phyloP scores from a whole-genome alignment of 2,329 filamentous ascomycete species.

The Sordariomycetes sp. region DNA sequence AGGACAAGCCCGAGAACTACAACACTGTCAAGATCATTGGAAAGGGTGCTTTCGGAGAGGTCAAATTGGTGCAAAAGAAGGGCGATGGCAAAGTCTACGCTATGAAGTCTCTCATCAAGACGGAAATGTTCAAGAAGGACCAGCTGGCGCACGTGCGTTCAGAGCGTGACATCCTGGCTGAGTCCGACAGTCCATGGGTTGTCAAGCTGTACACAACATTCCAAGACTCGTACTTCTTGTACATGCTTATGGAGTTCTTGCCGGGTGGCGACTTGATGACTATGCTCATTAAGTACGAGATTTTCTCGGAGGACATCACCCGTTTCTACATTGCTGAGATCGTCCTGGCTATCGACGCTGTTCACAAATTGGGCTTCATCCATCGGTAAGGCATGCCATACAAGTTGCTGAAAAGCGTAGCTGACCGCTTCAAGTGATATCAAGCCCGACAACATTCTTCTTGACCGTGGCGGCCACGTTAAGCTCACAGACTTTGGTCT shows the following conservation, averaged over 20 bases:
- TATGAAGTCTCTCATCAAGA: conserved; percentile 96
- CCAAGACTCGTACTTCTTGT: conserved; percentile 91
- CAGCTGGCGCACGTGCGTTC: conserved; percentile 95
- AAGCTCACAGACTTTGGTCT: conserved; percentile 98
- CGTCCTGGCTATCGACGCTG: conserved; percentile 94
- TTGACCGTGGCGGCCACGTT: conserved; percentile 92
- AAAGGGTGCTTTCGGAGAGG: conserved; percentile 97
- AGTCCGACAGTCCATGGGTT: conserved; percentile 99
- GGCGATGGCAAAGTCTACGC: conserved; percentile 95
- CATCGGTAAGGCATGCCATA: conserved; percentile 62
- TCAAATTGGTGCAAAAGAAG: conserved; percentile 95
- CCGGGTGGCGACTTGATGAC: conserved; percentile 98
- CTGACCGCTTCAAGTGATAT: conserved; percentile 60
- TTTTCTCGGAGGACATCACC: conserved; percentile 97
- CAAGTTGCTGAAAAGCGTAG: background rate
- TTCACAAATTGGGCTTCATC: conserved; percentile 96
- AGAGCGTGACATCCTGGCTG: conserved; percentile 93
- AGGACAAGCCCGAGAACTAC: conserved; percentile 91
- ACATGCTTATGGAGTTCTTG: conserved; percentile 99
- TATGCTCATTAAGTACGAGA: conserved; percentile 99
- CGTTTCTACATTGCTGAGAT: conserved; percentile 99
- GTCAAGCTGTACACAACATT: conserved; percentile 98
- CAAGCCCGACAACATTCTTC: conserved; percentile 96
- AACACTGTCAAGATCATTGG: conserved; percentile 95
- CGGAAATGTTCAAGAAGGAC: conserved; percentile 99